Percentiles rank a stretch among this genome's conserved stretches.
Evolutionary conservation across 139 green algal genomes (phyloP).

Genomic region (Micractinium sp.): DNA sequence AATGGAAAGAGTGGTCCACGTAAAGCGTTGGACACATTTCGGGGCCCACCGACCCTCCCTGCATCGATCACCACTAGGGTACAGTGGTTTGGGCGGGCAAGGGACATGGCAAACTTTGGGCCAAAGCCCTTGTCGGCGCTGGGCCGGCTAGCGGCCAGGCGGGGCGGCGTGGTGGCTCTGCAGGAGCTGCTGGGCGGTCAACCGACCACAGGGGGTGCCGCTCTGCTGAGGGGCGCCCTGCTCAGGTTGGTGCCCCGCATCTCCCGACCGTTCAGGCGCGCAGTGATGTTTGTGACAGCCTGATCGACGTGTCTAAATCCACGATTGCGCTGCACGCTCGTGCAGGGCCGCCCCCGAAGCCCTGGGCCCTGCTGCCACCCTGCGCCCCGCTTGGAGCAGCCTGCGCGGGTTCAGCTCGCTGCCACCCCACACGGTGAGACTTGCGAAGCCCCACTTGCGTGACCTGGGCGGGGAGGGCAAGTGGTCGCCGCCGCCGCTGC

Average conservation of each 20-base stretch:
- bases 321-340: background rate
- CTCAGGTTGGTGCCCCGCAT: background rate
- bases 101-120: too few species aligned
- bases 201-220: background rate
- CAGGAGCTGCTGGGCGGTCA: background rate
- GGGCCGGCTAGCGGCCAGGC: background rate
- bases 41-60: too few species aligned
- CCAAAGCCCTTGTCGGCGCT: too few species aligned
- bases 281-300: too few species aligned
- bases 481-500: background rate
- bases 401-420: slow-evolving; percentile 22
- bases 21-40: too few species aligned
- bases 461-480: background rate
- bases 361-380: background rate
- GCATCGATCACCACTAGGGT: too few species aligned
- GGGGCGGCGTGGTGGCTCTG: background rate
- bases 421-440: slow-evolving; percentile 28
- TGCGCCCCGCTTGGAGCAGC: background rate
- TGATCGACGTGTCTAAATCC: too few species aligned
- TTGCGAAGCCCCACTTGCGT: background rate
- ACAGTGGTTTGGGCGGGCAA: too few species aligned
- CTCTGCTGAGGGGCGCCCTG: background rate
- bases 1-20: too few species aligned
- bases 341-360: background rate
- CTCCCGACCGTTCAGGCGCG: too few species aligned